Conservation (phyloP, 176 grass and related monocot species). For the Thalia dealbata region DNA sequence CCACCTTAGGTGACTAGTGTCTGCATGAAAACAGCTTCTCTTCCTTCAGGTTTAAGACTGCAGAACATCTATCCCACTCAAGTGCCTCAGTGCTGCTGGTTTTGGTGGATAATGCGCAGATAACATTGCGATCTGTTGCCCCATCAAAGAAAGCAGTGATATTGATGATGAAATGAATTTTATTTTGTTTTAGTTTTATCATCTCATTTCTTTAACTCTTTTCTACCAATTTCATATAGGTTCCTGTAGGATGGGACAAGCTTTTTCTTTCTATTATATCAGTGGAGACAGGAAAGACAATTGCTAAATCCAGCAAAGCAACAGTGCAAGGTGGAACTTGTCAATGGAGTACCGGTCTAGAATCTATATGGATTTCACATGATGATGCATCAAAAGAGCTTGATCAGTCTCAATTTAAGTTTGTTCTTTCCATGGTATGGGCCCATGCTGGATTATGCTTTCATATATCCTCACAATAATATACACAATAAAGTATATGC, state of each 20-base stretch:
- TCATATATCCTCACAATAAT: not conserved
- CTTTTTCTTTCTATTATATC: conserved; percentile 60
- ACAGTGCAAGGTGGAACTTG: conserved; percentile 50
- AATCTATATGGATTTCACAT: conserved; percentile 68
- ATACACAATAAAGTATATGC: no score
- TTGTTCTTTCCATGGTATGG: conserved; percentile 77
- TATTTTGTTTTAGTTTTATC: no score
- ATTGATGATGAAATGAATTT: no score
- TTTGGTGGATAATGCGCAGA: no score
- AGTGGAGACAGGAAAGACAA: conserved; percentile 53
- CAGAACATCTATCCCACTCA: no score
- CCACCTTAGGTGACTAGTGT: not conserved
- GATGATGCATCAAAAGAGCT: conserved; percentile 50
- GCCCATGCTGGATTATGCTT: conserved; percentile 1
- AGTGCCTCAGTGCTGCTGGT: no score
- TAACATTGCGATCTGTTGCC: no score
- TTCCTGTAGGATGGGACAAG: conserved; percentile 82
- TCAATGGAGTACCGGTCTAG: conserved; percentile 46
- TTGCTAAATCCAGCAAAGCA: conserved; percentile 73
- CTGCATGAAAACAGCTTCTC: no score
- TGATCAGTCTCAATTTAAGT: conserved; percentile 62
- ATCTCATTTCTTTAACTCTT: not conserved
- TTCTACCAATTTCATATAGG: conserved; percentile 31
- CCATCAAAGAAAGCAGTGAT: no score
- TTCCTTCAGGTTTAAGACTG: no score